phyloP scores from a whole-genome alignment of 2,329 filamentous ascomycete species.

The Pseudogymnoascus sp. region DNA sequence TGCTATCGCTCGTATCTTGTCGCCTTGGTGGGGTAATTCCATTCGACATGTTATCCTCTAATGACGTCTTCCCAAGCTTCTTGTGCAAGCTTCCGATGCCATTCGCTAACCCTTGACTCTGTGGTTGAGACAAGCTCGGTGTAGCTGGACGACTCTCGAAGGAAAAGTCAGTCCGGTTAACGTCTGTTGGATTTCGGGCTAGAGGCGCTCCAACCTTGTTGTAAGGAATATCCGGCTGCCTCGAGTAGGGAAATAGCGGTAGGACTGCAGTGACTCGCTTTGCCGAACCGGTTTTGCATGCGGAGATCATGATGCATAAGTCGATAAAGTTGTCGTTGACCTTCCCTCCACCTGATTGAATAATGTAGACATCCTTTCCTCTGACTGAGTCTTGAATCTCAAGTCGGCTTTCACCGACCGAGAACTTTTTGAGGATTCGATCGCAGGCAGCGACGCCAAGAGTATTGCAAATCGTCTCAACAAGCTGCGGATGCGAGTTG shows the following conservation, averaged over 20 bases:
- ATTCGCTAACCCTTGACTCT: slow-evolving; percentile 50
- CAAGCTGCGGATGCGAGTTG: slow-evolving; percentile 82
- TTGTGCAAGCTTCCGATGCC: slow-evolving; percentile 63
- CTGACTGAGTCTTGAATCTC: slow-evolving; percentile 95
- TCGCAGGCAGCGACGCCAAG: slow-evolving; percentile 80
- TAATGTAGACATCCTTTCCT: slow-evolving; percentile 97
- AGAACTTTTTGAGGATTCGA: slow-evolving; percentile 83
- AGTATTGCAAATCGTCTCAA: slow-evolving; percentile 77
- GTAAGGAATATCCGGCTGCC: slow-evolving; percentile 93
- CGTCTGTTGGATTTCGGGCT: slow-evolving; percentile 51
- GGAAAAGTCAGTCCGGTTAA: slow-evolving; percentile 58
- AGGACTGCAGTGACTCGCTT: slow-evolving; percentile 89
- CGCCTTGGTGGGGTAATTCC: slow-evolving; percentile 28
- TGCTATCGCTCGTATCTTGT: slow-evolving; percentile 33
- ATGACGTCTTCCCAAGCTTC: slow-evolving; percentile 60
- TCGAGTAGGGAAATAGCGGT: slow-evolving; percentile 91
- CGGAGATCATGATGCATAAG: slow-evolving; percentile 95
- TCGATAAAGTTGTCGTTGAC: slow-evolving; percentile 97
- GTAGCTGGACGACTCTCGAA: slow-evolving; percentile 91
- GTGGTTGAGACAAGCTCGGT: slow-evolving; percentile 62
- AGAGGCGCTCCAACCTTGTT: slow-evolving; percentile 90
- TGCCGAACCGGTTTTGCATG: slow-evolving; percentile 89
- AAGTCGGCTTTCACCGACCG: slow-evolving; percentile 87
- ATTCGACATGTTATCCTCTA: slow-evolving; percentile 40
- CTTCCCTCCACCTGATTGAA: slow-evolving; percentile 84